Evolutionary conservation across 768 basidiomycete species (phyloP).

Genomic region (Trametes sanguinea): DNA sequence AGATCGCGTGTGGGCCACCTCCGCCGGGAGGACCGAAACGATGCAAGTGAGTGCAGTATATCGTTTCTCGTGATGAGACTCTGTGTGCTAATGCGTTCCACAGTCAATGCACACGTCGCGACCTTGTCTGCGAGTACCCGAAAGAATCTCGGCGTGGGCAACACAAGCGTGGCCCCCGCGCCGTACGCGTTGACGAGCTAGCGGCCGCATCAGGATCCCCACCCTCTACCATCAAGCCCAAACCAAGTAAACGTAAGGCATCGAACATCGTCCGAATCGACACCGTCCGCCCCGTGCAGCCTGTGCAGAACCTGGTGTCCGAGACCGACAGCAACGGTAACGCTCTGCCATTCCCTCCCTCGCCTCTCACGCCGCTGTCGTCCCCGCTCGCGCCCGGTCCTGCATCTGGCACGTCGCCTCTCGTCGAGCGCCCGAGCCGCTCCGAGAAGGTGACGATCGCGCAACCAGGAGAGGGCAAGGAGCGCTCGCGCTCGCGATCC

Average conservation of each 20-base stretch:
- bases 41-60: constrained; percentile 45
- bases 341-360: background rate
- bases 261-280: background rate
- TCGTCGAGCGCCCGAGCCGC: constrained; percentile 8
- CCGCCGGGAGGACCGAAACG: constrained; percentile 38
- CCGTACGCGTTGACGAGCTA: constrained; percentile 18
- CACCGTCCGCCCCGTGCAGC: background rate
- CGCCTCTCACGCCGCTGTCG: constrained; percentile 3
- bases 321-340: background rate
- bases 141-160: constrained; percentile 51
- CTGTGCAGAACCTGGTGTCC: background rate
- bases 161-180: constrained; percentile 38
- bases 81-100: background rate
- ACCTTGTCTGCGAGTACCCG: constrained; percentile 49
- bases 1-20: constrained; percentile 52
- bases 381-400: background rate
- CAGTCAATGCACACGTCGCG: constrained; percentile 51
- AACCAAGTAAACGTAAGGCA: background rate
- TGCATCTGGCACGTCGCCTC: background rate
- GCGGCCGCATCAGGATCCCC: constrained; percentile 14
- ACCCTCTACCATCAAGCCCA: background rate
- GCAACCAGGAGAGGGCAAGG: constrained; percentile 10
- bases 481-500: constrained; percentile 15
- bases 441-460: constrained; percentile 10
- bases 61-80: background rate